Evolutionary conservation across 2,329 filamentous ascomycete genomes (phyloP).

Genomic region (Exophiala xenobiotica): DNA sequence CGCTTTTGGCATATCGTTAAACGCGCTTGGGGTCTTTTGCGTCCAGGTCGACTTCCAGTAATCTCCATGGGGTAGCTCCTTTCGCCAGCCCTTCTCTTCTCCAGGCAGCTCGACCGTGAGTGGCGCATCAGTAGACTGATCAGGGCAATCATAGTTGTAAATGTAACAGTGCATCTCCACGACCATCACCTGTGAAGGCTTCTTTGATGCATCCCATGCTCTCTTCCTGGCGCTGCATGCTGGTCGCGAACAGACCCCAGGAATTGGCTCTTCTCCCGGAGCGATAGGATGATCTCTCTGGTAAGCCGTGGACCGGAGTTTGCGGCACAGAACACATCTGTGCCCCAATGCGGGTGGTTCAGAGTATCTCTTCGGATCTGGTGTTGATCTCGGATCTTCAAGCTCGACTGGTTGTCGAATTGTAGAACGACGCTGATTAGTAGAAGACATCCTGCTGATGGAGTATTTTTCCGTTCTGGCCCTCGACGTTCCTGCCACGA

Average conservation of each 20-base stretch:
- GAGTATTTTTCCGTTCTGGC: not conserved
- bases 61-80: conserved; percentile 6
- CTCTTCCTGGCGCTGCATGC: conserved; percentile 7
- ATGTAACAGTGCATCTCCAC: conserved; percentile 9
- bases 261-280: conserved; percentile 3
- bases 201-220: conserved; percentile 5
- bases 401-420: conserved; percentile 8
- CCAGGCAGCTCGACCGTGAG: conserved; percentile 9
- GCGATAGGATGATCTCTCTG: conserved; percentile 10
- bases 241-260: conserved; percentile 9
- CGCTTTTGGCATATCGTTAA: conserved; percentile 1
- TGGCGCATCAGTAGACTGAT: not conserved
- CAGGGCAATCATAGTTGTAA: conserved; percentile 1
- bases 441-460: conserved; percentile 6
- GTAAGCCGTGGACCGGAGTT: conserved; percentile 8
- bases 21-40: not conserved
- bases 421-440: conserved; percentile 1
- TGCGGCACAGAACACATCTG: conserved; percentile 6
- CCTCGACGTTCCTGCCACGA: not conserved
- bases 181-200: conserved; percentile 5
- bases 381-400: conserved; percentile 11
- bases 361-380: conserved; percentile 9
- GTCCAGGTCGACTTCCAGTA: conserved; percentile 5
- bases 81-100: conserved; percentile 7
- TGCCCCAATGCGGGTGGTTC: conserved; percentile 6